Evolutionary conservation across 768 basidiomycete genomes (phyloP), one percentile per base, ranked within the genome.

Genomic region (Galerina marginata): DNA sequence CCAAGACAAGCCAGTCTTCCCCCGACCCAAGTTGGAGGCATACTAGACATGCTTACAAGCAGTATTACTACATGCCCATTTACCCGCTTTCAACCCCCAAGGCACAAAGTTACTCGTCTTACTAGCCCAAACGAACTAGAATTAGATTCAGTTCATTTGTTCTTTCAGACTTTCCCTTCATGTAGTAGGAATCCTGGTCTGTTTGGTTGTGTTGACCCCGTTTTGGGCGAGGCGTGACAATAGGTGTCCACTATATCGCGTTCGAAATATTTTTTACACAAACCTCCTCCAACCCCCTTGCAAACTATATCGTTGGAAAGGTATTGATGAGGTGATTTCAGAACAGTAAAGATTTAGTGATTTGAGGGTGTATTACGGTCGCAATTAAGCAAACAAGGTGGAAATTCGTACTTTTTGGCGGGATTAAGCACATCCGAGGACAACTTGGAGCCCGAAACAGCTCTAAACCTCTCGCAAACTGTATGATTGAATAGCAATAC

Each of bases 1-100:
- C 71, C 67, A 73, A 63, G 67, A 67, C 56, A 61, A 72, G 71
- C 72, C 70, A 72, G 75, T 65, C 72, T 54, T 72, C 69, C 72
- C 70, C 38, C 59, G 58, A 48, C 55, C 48, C 56, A 63, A 20
- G 49, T 53, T 48, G 58, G 65, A 54, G 62, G 58, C 67, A 33
- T 68, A 68, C 67, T 68, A 60, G 63, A 68, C 67, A 53, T 44
- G 57, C 20, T 20, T 20, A 20, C 20, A 20, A 20, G 20, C 20
- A 20, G 20, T 20, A 20, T 20, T 20, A 20, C 20, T 20, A 20
- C 20, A 20, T 20, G 20, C 20, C 20, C 20, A 20, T 20, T 20
- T 20, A 20, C 20, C 20, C 58, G 16, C 54, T 42, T 63, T 61
- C 59, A 58, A 54, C 55, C 63, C 48, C 55, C 39, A 20, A 54